Evolutionary conservation across 441 rosid genomes (phyloP).

Genomic region (Jatropha multifida): DNA sequence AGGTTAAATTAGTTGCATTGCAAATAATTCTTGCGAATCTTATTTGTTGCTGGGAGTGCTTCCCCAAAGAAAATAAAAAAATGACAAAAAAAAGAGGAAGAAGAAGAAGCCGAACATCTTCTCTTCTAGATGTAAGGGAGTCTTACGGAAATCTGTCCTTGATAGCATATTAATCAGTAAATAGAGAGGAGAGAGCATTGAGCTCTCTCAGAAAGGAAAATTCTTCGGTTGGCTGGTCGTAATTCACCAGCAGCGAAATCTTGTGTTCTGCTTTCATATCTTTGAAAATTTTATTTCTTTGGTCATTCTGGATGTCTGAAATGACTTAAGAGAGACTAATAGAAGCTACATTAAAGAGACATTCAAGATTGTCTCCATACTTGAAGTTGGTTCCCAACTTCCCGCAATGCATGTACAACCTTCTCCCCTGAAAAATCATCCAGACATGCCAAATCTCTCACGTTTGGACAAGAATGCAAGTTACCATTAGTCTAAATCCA

Average conservation of each 20-base stretch:
- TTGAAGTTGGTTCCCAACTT: not conserved
- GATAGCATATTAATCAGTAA: not conserved
- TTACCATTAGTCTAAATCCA: constrained; percentile 45
- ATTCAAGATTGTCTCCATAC: constrained; percentile 4
- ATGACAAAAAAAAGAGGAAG: too few relatives aligned
- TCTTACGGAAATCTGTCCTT: not conserved
- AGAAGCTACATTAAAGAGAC: not conserved
- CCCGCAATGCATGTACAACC: not conserved
- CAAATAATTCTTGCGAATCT: too few relatives aligned
- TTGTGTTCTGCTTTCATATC: not conserved
- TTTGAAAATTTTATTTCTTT: not conserved
- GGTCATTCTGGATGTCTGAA: not conserved
- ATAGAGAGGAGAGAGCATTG: not conserved
- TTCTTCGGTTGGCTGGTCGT: not conserved
- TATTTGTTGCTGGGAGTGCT: too few relatives aligned
- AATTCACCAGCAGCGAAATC: not conserved
- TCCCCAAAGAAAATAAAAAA: too few relatives aligned
- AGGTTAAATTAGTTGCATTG: too few relatives aligned
- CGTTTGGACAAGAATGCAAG: constrained; percentile 16
- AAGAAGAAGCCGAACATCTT: not conserved
- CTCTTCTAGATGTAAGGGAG: not conserved
- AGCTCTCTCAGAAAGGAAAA: not conserved
- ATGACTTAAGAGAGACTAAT: not conserved
- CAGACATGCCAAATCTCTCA: not conserved
- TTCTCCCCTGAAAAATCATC: not conserved